Base-by-base conservation (phyloP, 805 yeast genomes). In the Pichia membranifaciens region DNA sequence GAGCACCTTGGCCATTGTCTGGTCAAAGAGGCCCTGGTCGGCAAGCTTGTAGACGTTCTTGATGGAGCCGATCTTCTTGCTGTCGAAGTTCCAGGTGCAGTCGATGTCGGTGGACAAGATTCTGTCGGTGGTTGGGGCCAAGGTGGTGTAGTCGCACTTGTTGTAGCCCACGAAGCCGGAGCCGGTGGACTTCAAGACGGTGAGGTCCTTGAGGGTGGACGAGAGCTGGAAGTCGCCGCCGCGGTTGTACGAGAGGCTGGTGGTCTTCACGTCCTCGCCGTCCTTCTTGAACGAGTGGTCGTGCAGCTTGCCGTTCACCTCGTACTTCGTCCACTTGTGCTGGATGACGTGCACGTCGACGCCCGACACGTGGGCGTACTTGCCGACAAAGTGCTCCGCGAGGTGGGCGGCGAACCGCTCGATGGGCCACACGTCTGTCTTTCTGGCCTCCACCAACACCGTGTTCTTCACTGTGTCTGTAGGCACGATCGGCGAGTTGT, bases 401-500 rank as follows among this genome's bases (percentile, higher is more conserved):
- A 90, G 70, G 54, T 79, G 87, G 32, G 90, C 88, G 29, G 93
- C 96, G 66, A 87, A 90, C 48, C 84, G 74, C 74, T 90, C 97
- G 54, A 86, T 82, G 50, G 96, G 96, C 85, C 90, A 86, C 43
- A 85, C 91, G 53, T 88, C 87, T 43, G 79, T 75, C 60, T 76
- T 81, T 68, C 84, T 86, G 54, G 96, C 96, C 55, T 86, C 82
- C 31, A 90, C 75, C 62, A 85, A 74, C 54, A 87, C 79, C 44
- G 96, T 89, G 74, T 89, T 89, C 68, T 89, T 89, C 47, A 88
- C 89, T 1, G 96, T 87, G 67, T 89, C 96, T 8, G 97, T 90
- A 50, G 97, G 96, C 43, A 90, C 95, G 59, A 90, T 81, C n/a
- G 85, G 78, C 2, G 85, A 62, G 71, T 90, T 90, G 69, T 90